These are phyloP conservation scores for Pseudoperonospora humuli DNA, from an alignment of 352 stramenopile species.

Conservation along the genomic window DNA sequence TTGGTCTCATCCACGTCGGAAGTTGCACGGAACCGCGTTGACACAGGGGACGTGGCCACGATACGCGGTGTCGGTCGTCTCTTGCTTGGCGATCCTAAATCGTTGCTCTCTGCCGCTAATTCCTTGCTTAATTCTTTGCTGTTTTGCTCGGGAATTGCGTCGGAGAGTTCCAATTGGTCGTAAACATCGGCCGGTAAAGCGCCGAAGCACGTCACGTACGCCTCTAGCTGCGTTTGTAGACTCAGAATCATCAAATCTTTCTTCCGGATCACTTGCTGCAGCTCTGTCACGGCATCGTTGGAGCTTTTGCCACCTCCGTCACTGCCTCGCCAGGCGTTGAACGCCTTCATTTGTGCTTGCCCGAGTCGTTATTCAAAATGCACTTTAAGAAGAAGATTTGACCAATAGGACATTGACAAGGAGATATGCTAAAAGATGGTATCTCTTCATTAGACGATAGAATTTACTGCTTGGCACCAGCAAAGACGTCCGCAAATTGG, in stretches of 20 bases:
- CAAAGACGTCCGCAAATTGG: slow-evolving; percentile 83
- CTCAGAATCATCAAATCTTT: slow-evolving; percentile 81
- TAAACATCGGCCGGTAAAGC: slow-evolving; percentile 32
- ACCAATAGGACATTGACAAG: slow-evolving; percentile 3
- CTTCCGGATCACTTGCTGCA: slow-evolving; percentile 78
- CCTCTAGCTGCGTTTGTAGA: slow-evolving; percentile 58
- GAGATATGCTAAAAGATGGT: background rate
- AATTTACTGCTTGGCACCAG: slow-evolving; percentile 36
- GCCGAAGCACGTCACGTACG: slow-evolving; percentile 49
- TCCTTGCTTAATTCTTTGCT: slow-evolving; percentile 17
- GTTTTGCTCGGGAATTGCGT: slow-evolving; percentile 7
- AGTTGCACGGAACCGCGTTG: background rate
- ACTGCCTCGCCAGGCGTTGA: slow-evolving; percentile 20
- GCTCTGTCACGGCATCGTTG: slow-evolving; percentile 37
- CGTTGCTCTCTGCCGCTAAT: slow-evolving; percentile 3
- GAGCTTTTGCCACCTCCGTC: slow-evolving; percentile 14
- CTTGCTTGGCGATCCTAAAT: slow-evolving; percentile 3
- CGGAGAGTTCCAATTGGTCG: slow-evolving; percentile 15
- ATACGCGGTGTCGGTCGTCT: slow-evolving; percentile 4
- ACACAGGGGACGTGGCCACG: slow-evolving; percentile 7
- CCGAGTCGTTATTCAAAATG: slow-evolving; percentile 5
- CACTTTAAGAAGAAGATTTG: no score
- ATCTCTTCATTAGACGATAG: background rate
- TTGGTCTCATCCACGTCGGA: slow-evolving; percentile 10
- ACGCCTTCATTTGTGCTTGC: slow-evolving; percentile 30